Evolutionary conservation across 208 protist genomes (phyloP), one percentile per base, ranked within the genome.

Genomic region (Phytomonas francai): DNA sequence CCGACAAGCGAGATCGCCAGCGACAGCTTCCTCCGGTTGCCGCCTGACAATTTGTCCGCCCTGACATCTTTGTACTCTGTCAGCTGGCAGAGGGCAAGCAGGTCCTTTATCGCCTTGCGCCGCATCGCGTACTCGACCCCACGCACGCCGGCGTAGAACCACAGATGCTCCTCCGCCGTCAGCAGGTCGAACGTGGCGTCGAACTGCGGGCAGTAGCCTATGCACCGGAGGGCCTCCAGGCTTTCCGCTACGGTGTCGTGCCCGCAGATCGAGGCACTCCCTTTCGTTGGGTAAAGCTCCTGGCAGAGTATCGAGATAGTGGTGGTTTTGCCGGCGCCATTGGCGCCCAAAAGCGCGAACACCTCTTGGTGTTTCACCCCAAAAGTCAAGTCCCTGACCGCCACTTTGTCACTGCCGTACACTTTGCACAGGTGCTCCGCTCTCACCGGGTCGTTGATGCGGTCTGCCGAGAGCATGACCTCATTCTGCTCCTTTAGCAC

Each of bases 171-270:
- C 12, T 83, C 68, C 42, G 87, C 82, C 27, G 94, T 98, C 11
- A 98, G 77, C 32, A 97, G 79, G 57, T 91, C 84, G 34, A 95
- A 84, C 19, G 94, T 76, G 33, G 97, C 84, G 73, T 98, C 96
- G 72, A 97, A 96, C 77, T 99, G 97, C 28, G 95, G 96, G 79
- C 97, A 98, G 62, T 98, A 95, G 57, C 97, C 97, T 56, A 98
- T 87, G 34, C 58, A 85, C 22, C 33, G 80, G 11, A 85, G 63
- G 14, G 83, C 85, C 14, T 70, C 69, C 4, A 58, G 25, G 30
- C 77, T 77, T 22, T 90, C 60, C 2, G 70, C 49, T 28, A 84
- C 71, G 28, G 92, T 76, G 66, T 90, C 80, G 32, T 84, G 67
- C 33, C 80, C 80, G 39, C 78, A 78, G 16, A 93, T 73, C 59